Base-by-base conservation (phyloP, 169 alveolate genomes). In the Plasmodium reichenowi region DNA sequence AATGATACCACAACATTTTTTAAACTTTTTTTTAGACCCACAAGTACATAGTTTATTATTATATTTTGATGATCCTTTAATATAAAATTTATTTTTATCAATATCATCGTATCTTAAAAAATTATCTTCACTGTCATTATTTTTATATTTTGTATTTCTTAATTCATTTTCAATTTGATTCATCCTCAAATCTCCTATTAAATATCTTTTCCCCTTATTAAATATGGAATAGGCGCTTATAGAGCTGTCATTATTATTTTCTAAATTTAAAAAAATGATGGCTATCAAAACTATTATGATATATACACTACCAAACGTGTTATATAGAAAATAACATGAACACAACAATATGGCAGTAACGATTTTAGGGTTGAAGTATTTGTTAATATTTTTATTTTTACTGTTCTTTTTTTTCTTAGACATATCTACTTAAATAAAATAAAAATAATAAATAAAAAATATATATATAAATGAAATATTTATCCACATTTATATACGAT, bases 51-150 rank as follows among this genome's bases (percentile, higher is more conserved):
- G 66, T 29, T 76, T 76, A 56, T 76, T 76, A 24, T 76, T 76
- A 76, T 76, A 76, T 52, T 76, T 76, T 29, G 88, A 76, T n/a
- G 38, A 62, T 68, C 88, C 88, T 68, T 76, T 76, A 29, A 76
- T 56, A 50, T 76, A 63, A 12, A 76, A 24, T 48, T 56, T 76
- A 62, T 76, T 63, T 58, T 50, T 76, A 13, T 76, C 48, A 22
- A 76, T 64, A 45, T 76, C 88, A 26, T 76, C 70, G 15, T 47
- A 76, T 48, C 88, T 67, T 63, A 76, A 32, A 76, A 76, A 45
- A 32, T 76, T 76, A 22, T 76, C 88, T 38, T 66, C 75, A 48
- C 75, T 66, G 29, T 76, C 73, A 20, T 76, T 54, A 64, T 47
- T 75, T n/a, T 62, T 62, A 76, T 24, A 26, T 38, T 13, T 76